Base-by-base conservation (phyloP, 345 rosid genomes). In the Eucalyptus marginata region DNA sequence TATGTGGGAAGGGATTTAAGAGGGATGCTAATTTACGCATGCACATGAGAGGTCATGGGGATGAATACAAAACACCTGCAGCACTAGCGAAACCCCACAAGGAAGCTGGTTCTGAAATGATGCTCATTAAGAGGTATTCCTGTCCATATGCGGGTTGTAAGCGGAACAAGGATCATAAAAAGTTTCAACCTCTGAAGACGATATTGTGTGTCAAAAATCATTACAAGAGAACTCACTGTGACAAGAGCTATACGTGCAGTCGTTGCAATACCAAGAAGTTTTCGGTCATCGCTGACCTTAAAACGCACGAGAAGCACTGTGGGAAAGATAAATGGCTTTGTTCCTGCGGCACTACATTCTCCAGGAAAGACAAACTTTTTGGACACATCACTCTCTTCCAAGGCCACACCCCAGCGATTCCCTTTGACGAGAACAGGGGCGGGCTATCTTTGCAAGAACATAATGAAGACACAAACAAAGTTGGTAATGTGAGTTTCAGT, bases 11-110 rank as follows among this genome's bases (percentile, higher is more conserved):
- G 86, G 99, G 99, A 54, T 98, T 98, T 89, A 98, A 98, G 92
- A 94, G 99, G 90, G 99, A 98, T 59, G 99, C 99, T 1, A 98
- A 98, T 90, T 91, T 98, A 86, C 93, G 99, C 44, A 98, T 98
- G 99, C 99, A 98, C 90, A 98, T 98, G 99, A 92, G 99, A 93
- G 99, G 99, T 15, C 99, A 98, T 40, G 99, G 99, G 12, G 99
- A 98, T 36, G 98, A 98, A 93, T 98, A 98, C 92, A 98, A 98
- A 90, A 96, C 99, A 9, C 92, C 98, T 1, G 99, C 98, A 22
- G 99, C 99, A 33, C 96, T 98, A 4, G 98, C 98, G 2, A 98
- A 98, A 89, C 99, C 99, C 4, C 90, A 92, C 93, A 97, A 94
- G 91, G 98, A 95, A 93, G 64, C 96, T 2, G 40, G 91, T 87